Percentiles rank a stretch among this genome's conserved stretches.
These are phyloP conservation scores for Albophoma yamanashiensis DNA, from an alignment of 2,329 filamentous ascomycete species.

Conservation along the genomic window DNA sequence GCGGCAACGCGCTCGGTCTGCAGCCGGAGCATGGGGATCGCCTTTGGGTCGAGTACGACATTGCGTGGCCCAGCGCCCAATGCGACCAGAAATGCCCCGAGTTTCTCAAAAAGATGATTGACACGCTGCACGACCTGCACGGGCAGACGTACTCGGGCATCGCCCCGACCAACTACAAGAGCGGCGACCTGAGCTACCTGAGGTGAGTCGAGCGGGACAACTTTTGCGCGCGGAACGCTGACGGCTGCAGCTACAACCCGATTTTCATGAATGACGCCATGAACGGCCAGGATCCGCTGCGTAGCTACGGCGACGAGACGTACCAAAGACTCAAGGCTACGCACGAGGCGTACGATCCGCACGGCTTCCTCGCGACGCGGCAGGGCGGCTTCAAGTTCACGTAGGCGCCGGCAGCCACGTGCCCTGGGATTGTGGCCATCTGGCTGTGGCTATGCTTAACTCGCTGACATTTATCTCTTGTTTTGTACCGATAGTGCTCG, in stretches of 20 bases:
- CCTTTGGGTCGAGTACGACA: constrained; percentile 20
- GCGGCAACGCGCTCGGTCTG: constrained; percentile 15
- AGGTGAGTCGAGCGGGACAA: constrained; percentile 3
- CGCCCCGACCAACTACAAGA: constrained; percentile 10
- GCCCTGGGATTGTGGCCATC: background rate
- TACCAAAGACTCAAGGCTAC: constrained; percentile 5
- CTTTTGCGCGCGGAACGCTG: background rate
- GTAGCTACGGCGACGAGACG: constrained; percentile 8
- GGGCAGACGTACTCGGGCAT: constrained; percentile 6
- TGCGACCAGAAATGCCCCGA: constrained; percentile 9
- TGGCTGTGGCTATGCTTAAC: background rate
- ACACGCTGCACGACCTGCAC: constrained; percentile 6
- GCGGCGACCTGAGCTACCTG: constrained; percentile 7
- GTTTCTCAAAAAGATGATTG: constrained; percentile 4
- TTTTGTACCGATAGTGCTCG: no score
- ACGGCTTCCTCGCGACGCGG: constrained; percentile 4
- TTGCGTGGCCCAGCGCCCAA: constrained; percentile 11
- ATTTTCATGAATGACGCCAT: constrained; percentile 14
- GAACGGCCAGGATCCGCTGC: constrained; percentile 6
- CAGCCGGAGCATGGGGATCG: constrained; percentile 13
- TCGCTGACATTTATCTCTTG: background rate
- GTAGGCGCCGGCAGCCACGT: background rate
- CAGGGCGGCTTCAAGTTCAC: constrained; percentile 5
- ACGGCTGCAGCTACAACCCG: constrained; percentile 9
- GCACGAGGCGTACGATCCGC: constrained; percentile 7